Conservation (phyloP, 2,329 filamentous ascomycete genomes). For the Colletotrichum lupini region DNA sequence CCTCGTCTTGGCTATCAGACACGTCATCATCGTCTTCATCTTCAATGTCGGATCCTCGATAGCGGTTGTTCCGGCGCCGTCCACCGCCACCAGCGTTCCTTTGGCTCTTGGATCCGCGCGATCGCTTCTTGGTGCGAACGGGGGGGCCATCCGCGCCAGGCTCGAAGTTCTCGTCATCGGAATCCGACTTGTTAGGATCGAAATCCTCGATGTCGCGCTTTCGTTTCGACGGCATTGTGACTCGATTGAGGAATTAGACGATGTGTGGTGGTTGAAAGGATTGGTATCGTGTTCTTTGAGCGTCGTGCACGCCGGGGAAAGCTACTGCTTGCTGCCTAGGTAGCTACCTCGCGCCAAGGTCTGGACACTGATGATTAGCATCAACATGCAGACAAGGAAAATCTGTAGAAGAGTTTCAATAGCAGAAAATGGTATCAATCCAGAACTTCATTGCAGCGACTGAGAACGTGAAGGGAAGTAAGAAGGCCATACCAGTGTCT, state of each 20-base stretch:
- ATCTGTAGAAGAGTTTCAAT: neutral
- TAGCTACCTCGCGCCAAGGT: neutral
- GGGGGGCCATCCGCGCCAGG: conserved; percentile 59
- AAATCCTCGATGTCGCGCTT: conserved; percentile 70
- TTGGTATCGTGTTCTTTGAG: conserved; percentile 17
- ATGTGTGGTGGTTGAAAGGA: neutral
- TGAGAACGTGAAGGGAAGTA: neutral
- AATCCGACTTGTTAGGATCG: conserved; percentile 74
- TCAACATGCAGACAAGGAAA: neutral
- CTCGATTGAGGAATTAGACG: neutral
- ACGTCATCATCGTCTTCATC: conserved; percentile 66
- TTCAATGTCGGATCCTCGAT: conserved; percentile 71
- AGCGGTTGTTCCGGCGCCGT: conserved; percentile 55
- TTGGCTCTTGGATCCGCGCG: conserved; percentile 42
- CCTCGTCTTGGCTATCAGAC: conserved; percentile 64
- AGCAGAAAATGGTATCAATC: neutral
- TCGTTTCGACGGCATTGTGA: conserved; percentile 61
- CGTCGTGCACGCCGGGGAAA: conserved; percentile 12
- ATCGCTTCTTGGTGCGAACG: conserved; percentile 51
- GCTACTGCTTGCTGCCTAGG: conserved; percentile 9
- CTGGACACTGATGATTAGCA: neutral
- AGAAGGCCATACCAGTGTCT: conserved; percentile 21
- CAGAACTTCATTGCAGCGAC: neutral
- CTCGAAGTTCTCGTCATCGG: conserved; percentile 74
- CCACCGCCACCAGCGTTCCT: conserved; percentile 51